Conservation (phyloP, 495 filamentous ascomycete species). For the Pyrenula aspistea region DNA sequence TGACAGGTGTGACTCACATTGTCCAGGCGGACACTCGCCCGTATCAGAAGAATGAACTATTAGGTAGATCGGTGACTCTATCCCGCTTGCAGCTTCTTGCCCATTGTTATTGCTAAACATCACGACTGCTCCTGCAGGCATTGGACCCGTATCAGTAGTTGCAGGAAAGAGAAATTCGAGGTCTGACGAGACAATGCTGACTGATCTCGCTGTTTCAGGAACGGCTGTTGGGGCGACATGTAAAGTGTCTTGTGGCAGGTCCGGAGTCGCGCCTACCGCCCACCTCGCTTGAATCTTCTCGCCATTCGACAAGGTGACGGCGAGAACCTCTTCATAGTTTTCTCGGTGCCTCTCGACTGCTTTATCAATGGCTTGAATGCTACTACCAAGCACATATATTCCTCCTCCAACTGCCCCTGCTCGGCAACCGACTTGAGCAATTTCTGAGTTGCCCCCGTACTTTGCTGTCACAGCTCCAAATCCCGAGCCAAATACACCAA, state of each 20-base stretch:
- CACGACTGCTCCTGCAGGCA: conserved; percentile 62
- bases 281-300: conserved; percentile 43
- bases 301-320: conserved; percentile 46
- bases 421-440: conserved; percentile 84
- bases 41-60: conserved; percentile 74
- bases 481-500: conserved; percentile 74
- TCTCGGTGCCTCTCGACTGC: neutral
- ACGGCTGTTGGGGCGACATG: neutral
- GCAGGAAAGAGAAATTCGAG: conserved; percentile 56
- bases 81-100: conserved; percentile 2
- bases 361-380: conserved; percentile 31
- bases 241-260: conserved; percentile 17
- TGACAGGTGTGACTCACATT: conserved; percentile 57
- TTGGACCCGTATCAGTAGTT: conserved; percentile 58
- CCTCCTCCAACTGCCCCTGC: conserved; percentile 86
- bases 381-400: conserved; percentile 72
- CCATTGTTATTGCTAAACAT: conserved; percentile 42
- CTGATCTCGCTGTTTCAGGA: conserved; percentile 13
- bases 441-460: conserved; percentile 88
- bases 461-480: conserved; percentile 80
- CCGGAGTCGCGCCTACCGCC: conserved; percentile 38
- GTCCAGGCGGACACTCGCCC: conserved; percentile 72
- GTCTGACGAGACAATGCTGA: conserved; percentile 59
- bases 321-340: conserved; percentile 9
- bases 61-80: conserved; percentile 50